A percentile compares a stretch with the other conserved stretches of the same genome.
Conservation (phyloP, 352 stramenopile genomes). For the Poterioochromonas sp. region DNA sequence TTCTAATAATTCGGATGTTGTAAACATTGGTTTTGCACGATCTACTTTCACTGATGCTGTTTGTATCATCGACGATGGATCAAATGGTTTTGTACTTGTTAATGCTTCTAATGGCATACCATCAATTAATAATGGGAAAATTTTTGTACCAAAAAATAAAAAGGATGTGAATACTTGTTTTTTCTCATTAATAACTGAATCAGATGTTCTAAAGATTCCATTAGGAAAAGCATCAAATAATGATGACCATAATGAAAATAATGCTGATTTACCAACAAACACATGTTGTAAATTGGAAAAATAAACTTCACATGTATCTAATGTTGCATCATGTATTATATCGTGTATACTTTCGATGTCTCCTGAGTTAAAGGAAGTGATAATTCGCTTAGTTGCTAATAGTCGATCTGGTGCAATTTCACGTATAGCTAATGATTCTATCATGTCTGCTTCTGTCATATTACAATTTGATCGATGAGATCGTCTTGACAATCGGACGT, state of each 20-base stretch:
- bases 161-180: conserved; percentile 14
- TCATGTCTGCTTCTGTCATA: conserved; percentile 7
- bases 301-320: not conserved
- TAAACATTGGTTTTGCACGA: not conserved
- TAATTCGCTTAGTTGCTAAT: conserved; percentile 3
- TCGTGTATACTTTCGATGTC: conserved; percentile 7
- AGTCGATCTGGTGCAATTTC: conserved; percentile 1
- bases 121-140: conserved; percentile 11
- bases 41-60: not conserved
- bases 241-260: conserved; percentile 17
- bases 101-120: conserved; percentile 6
- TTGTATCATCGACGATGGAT: not conserved
- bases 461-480: not conserved
- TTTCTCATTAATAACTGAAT: conserved; percentile 16
- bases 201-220: conserved; percentile 6
- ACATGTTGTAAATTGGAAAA: conserved; percentile 20
- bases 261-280: conserved; percentile 12
- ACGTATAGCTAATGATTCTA: conserved; percentile 2
- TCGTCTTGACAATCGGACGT: not conserved
- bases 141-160: conserved; percentile 27
- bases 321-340: not conserved
- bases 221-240: conserved; percentile 23
- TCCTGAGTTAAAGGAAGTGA: not conserved
- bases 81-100: not conserved
- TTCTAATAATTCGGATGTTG: conserved; percentile 1